Base-by-base conservation (phyloP, 2,329 filamentous ascomycete genomes). In the Raffaelea deltoideospora region DNA sequence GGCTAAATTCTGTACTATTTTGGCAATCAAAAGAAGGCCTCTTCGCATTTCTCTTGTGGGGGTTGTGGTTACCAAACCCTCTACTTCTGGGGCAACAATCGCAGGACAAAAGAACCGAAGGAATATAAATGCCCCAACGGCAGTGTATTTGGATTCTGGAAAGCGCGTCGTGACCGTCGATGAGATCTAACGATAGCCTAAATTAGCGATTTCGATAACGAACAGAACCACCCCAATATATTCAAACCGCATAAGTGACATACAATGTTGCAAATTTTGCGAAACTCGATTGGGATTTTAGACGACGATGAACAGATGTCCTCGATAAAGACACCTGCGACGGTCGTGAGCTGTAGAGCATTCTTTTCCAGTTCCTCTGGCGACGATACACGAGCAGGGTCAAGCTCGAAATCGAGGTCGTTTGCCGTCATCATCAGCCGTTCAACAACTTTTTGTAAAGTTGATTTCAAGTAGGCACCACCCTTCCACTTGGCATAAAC, bases 401-500 rank as follows among this genome's bases (percentile, higher is more conserved):
- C 76, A 5, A 81, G 63, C 47, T 81, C 76, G 17, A 81, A 61
- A 47, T 79, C 74, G 2, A 81, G 59, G 41, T 79, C 74, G 43
- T 78, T 72, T 1, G 75, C 76, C 3, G 75, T 77, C 23, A 75
- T 50, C 61, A 80, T 75, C 30, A 81, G 58, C 34, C 75, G 61
- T 49, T 79, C 74, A 2, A 81, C 55, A 3, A 80, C 73, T 47
- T 77, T 77, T 45, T 78, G 73, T 10, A 81, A 58, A 2, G 76
- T 80, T 13, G 63, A 59, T 45, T 69, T 72, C 26, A 81, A 62
- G 48, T 81, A 81, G 4, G 63, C 53, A 14, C 65, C 59, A 11
- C 76, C 76, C 54, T 79, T 80, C 76, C 76, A 81, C 48, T 77
- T 80, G 5, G 75, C 76, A 46, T 79, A 81, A 8, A 79, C 65